Evolutionary conservation across 78 protist species (phyloP).

Genomic region (Dictyostelium brefeldianum): DNA sequence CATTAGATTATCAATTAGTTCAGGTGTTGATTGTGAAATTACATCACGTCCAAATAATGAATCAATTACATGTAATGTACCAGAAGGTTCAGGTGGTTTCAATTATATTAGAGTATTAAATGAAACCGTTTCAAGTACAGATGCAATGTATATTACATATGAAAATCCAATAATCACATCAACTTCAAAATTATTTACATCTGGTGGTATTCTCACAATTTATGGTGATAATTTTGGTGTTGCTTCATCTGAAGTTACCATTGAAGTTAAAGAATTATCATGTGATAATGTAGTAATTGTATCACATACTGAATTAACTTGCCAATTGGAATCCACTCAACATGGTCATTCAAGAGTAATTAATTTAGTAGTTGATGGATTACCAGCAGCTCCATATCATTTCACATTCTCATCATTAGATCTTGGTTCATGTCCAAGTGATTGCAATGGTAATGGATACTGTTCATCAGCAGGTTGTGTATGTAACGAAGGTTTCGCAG

Average conservation of each 20-base stretch:
- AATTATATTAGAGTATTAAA: neutral
- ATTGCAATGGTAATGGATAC: neutral
- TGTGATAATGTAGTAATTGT: neutral
- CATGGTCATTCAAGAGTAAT: neutral
- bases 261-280: neutral
- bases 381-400: conserved; percentile 4
- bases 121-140: neutral
- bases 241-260: neutral
- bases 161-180: neutral
- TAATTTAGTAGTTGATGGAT: conserved; percentile 10
- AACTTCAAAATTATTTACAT: neutral
- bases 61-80: neutral
- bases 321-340: neutral
- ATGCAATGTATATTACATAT: neutral
- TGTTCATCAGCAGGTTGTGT: conserved; percentile 9
- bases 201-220: conserved; percentile 11
- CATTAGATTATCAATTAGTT: neutral
- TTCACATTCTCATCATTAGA: neutral
- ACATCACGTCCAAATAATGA: neutral
- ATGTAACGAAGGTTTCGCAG: neutral
- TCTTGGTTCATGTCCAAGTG: neutral
- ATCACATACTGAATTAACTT: neutral
- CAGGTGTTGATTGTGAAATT: neutral
- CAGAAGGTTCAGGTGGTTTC: neutral
- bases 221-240: conserved; percentile 6